These are phyloP conservation scores for Rhamnella rubrinervis DNA, from an alignment of 331 rosid genomes.

Conservation along the genomic window DNA sequence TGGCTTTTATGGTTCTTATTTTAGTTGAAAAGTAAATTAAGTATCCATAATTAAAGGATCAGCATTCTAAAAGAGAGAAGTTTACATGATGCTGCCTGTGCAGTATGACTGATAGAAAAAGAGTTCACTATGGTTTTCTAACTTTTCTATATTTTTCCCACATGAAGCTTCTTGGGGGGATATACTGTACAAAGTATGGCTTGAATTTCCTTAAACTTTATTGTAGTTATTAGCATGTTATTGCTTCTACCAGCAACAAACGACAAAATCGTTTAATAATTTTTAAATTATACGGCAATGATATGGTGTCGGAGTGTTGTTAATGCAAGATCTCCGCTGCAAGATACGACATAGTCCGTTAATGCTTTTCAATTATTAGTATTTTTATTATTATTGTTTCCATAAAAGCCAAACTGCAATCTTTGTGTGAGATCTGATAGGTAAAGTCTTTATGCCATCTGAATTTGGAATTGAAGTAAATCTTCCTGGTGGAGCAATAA, in stretches of 20 bases:
- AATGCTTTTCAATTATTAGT: neutral
- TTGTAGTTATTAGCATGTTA: neutral
- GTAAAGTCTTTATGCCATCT: conserved; percentile 2
- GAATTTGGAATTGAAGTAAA: neutral
- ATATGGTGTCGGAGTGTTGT: conserved; percentile 1
- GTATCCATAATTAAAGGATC: conserved; percentile 2
- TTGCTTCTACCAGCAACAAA: neutral
- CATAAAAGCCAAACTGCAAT: neutral
- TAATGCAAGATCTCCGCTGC: conserved; percentile 3
- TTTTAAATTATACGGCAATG: neutral
- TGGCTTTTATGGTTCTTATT: neutral
- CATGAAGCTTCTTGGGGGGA: neutral
- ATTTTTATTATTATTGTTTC: conserved; percentile 17
- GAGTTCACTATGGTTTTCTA: neutral
- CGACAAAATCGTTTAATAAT: neutral
- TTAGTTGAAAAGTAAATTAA: neutral
- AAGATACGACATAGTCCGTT: neutral
- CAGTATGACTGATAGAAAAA: conserved; percentile 5
- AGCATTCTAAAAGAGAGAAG: neutral
- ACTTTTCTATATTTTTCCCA: neutral
- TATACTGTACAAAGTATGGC: neutral
- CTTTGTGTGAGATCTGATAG: neutral
- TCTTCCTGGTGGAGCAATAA: conserved; percentile 10
- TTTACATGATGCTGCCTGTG: neutral
- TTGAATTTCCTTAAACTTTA: neutral